These are phyloP conservation scores for Penicillium dipodomyicola DNA, from an alignment of 495 filamentous ascomycete genomes.

Conservation along the genomic window DNA sequence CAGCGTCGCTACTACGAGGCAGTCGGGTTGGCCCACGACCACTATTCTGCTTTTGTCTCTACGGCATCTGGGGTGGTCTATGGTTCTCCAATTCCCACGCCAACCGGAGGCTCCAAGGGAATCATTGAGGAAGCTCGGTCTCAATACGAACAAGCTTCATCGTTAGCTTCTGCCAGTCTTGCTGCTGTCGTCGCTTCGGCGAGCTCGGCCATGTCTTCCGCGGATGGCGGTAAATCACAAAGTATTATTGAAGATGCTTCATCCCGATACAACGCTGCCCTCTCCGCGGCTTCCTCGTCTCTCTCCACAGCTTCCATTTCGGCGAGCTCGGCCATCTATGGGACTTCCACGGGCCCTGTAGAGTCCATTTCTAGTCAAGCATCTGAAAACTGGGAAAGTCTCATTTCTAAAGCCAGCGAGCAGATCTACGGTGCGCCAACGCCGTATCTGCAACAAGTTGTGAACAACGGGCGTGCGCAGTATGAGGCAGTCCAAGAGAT, in stretches of 20 bases:
- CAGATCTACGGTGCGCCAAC: conserved; percentile 72
- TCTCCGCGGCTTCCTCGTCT: conserved; percentile 48
- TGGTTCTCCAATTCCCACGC: conserved; percentile 47
- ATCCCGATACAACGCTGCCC: conserved; percentile 46
- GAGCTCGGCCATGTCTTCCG: conserved; percentile 43
- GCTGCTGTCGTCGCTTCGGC: conserved; percentile 46
- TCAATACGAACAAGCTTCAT: conserved; percentile 46
- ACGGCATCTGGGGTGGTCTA: conserved; percentile 62
- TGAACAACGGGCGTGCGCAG: conserved; percentile 53
- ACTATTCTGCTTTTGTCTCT: conserved; percentile 68
- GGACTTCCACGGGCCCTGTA: conserved; percentile 42
- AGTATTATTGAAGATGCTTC: conserved; percentile 47
- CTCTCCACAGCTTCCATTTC: conserved; percentile 56
- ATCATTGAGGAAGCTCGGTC: conserved; percentile 46
- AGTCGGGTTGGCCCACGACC: conserved; percentile 71
- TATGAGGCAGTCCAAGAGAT: conserved; percentile 69
- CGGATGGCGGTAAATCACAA: conserved; percentile 40
- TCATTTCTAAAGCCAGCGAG: conserved; percentile 64
- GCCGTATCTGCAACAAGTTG: conserved; percentile 57
- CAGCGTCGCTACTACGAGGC: conserved; percentile 75
- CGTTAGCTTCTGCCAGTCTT: conserved; percentile 50
- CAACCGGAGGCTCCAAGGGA: conserved; percentile 30
- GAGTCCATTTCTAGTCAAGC: conserved; percentile 52
- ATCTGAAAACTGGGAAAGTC: conserved; percentile 62
- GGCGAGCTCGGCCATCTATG: conserved; percentile 42